These are phyloP conservation scores for Cercospora janseana DNA, from an alignment of 2,329 filamentous ascomycete genomes.

Conservation along the genomic window DNA sequence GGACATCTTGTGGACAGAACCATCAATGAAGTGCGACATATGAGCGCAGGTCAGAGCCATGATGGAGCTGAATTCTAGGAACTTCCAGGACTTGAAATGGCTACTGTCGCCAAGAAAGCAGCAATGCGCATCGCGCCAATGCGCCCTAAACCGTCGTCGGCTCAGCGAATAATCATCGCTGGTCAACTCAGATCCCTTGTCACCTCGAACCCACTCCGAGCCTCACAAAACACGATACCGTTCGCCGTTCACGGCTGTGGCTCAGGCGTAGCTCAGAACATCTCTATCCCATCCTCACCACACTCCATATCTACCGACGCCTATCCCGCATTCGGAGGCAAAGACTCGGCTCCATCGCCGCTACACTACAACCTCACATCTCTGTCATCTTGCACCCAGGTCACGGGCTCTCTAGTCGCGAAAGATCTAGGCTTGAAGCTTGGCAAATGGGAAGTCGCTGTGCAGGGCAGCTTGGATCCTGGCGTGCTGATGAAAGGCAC, in stretches of 20 bases:
- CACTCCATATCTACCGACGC: constrained; percentile 11
- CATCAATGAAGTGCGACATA: too few relatives aligned
- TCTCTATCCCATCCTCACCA: constrained; percentile 5
- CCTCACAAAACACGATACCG: too few relatives aligned
- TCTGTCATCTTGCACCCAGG: constrained; percentile 17
- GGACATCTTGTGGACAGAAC: too few relatives aligned
- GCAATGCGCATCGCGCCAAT: too few relatives aligned
- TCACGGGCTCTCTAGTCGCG: constrained; percentile 18
- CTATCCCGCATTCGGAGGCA: constrained; percentile 13
- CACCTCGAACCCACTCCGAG: too few relatives aligned
- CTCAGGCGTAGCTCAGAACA: constrained; percentile 6
- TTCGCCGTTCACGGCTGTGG: constrained; percentile 10
- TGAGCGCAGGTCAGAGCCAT: too few relatives aligned
- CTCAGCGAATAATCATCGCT: too few relatives aligned
- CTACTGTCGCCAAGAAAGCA: too few relatives aligned
- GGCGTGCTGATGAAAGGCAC: constrained; percentile 13
- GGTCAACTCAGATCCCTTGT: too few relatives aligned
- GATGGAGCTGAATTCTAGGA: too few relatives aligned
- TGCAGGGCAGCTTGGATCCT: constrained; percentile 15
- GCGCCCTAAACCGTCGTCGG: too few relatives aligned
- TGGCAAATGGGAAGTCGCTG: constrained; percentile 16
- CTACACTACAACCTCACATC: constrained; percentile 19
- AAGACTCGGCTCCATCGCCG: constrained; percentile 15
- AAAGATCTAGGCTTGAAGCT: constrained; percentile 17
- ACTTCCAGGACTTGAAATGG: too few relatives aligned